Conservation (phyloP, 2,329 filamentous ascomycete genomes). For the Microascus cirrosus region DNA sequence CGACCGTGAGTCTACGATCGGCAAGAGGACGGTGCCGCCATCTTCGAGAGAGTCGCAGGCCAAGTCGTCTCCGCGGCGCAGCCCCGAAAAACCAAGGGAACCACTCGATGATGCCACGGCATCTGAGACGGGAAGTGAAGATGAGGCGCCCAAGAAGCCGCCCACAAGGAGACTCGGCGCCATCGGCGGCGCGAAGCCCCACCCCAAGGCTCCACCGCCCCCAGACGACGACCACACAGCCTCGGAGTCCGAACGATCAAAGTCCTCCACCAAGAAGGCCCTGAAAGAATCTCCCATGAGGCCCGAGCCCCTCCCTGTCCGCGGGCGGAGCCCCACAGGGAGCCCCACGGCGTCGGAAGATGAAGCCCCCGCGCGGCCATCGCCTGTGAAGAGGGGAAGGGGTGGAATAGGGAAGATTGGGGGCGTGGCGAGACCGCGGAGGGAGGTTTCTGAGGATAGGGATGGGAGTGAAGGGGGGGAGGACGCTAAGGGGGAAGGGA, state of each 20-base stretch:
- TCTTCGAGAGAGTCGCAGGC: background rate
- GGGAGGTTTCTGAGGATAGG: background rate
- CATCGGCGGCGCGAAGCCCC: slow-evolving; percentile 1
- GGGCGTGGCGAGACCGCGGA: background rate
- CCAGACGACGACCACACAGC: slow-evolving; percentile 1
- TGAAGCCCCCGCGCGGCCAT: background rate
- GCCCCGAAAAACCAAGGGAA: background rate
- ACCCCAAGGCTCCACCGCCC: background rate
- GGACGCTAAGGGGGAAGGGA: background rate
- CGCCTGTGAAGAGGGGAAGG: background rate
- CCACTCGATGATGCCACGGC: background rate
- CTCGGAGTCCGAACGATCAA: background rate
- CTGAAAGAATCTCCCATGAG: background rate
- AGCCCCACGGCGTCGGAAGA: background rate
- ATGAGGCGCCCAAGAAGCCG: background rate
- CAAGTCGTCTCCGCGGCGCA: background rate
- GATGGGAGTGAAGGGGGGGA: background rate
- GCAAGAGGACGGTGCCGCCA: background rate
- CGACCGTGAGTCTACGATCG: slow-evolving; percentile 2
- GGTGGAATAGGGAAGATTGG: background rate
- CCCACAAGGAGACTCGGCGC: background rate
- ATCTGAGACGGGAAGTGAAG: slow-evolving; percentile 2
- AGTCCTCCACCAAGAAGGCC: background rate
- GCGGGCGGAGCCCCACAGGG: background rate
- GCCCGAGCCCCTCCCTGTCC: background rate